A percentile compares a stretch with the other conserved stretches of the same genome.
These are phyloP conservation scores for Lanmaoa pseudosensibilis DNA, from an alignment of 768 basidiomycete species.

Conservation along the genomic window DNA sequence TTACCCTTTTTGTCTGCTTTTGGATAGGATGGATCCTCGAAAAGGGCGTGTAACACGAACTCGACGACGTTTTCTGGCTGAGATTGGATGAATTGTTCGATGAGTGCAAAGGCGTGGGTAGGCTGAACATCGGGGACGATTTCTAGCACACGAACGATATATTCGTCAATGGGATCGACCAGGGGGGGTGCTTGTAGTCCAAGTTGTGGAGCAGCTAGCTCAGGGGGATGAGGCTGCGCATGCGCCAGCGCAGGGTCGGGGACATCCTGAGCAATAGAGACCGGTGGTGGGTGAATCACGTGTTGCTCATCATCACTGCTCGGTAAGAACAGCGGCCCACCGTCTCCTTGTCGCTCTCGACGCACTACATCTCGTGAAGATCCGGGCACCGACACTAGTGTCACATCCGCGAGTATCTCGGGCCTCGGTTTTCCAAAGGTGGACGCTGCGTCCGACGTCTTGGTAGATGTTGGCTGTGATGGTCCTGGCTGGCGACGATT, in stretches of 20 bases:
- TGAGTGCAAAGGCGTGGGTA: slow-evolving; percentile 48
- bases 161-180: slow-evolving; percentile 27
- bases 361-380: slow-evolving; percentile 11
- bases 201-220: neutral
- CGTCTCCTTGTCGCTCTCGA: neutral
- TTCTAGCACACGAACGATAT: slow-evolving; percentile 57
- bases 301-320: slow-evolving; percentile 36
- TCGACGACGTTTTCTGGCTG: slow-evolving; percentile 45
- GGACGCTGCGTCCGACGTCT: neutral
- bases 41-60: slow-evolving; percentile 55
- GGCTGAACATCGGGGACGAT: slow-evolving; percentile 72
- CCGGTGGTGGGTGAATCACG: neutral
- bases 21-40: slow-evolving; percentile 65
- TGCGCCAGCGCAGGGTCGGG: neutral
- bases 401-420: slow-evolving; percentile 7
- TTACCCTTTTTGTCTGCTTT: slow-evolving; percentile 50
- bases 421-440: slow-evolving; percentile 17
- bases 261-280: neutral
- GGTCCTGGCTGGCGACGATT: neutral
- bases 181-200: neutral
- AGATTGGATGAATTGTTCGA: slow-evolving; percentile 43
- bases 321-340: slow-evolving; percentile 38
- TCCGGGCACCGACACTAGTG: slow-evolving; percentile 5
- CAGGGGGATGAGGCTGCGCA: neutral
- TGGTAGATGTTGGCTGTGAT: slow-evolving; percentile 10